Conservation (phyloP, 2,329 filamentous ascomycete genomes). For the Verticillium longisporum region DNA sequence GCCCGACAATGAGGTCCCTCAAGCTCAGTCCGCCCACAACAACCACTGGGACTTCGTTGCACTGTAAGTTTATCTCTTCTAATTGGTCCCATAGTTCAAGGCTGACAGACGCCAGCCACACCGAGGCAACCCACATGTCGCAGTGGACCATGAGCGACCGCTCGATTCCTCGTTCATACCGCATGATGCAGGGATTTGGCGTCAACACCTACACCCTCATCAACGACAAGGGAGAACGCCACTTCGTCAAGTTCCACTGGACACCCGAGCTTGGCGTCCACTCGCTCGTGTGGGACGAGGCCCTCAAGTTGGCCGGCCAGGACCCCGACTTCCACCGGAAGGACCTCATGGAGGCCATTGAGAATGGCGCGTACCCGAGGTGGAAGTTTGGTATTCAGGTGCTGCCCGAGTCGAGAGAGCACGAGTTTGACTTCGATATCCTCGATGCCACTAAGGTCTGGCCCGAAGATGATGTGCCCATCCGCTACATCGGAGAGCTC, state of each 20-base stretch:
- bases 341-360: conserved; percentile 69
- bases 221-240: conserved; percentile 60
- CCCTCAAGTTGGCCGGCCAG: conserved; percentile 65
- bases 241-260: conserved; percentile 74
- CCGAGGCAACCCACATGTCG: conserved; percentile 71
- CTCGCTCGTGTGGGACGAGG: conserved; percentile 74
- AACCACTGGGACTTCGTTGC: conserved; percentile 67
- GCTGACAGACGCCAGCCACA: conserved; percentile 43
- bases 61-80: neutral
- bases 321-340: conserved; percentile 80
- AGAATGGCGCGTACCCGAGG: conserved; percentile 61
- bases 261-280: conserved; percentile 70
- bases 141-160: conserved; percentile 76
- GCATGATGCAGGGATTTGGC: conserved; percentile 84
- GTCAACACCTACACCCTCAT: conserved; percentile 71
- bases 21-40: conserved; percentile 65
- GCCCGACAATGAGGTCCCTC: conserved; percentile 63
- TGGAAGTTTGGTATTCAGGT: conserved; percentile 83
- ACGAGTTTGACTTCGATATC: conserved; percentile 80
- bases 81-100: neutral
- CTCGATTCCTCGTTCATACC: conserved; percentile 64
- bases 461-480: conserved; percentile 70
- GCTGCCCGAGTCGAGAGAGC: conserved; percentile 61
- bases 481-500: conserved; percentile 72
- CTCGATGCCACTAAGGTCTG: conserved; percentile 81